A percentile compares a stretch with the other conserved stretches of the same genome.
These are phyloP conservation scores for Ramaria sp. DNA, from an alignment of 768 basidiomycete species.

Conservation along the genomic window DNA sequence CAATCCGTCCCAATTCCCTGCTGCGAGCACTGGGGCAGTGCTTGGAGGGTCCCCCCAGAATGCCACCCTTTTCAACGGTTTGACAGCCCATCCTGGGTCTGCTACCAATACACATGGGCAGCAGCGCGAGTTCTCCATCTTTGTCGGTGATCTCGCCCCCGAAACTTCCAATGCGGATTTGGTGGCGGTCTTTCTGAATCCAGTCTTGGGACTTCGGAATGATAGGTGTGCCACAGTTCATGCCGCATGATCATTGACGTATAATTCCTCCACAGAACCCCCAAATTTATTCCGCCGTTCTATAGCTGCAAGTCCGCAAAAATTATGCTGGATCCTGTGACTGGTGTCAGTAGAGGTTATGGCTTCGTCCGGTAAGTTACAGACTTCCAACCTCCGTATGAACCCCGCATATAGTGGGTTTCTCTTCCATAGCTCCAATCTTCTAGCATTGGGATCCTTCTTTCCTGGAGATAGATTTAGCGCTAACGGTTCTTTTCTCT, in stretches of 20 bases:
- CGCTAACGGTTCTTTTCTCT: background rate
- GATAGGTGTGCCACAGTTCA: constrained; percentile 27
- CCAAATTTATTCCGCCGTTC: constrained; percentile 83
- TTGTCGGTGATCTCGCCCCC: constrained; percentile 87
- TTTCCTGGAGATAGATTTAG: too few species aligned
- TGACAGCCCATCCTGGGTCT: background rate
- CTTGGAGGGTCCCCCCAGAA: constrained; percentile 22
- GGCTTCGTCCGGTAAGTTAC: constrained; percentile 77
- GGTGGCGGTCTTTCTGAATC: constrained; percentile 88
- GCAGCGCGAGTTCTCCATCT: constrained; percentile 86
- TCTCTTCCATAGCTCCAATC: background rate
- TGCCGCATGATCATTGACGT: background rate
- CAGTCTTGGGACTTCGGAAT: constrained; percentile 72
- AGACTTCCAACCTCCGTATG: too few species aligned
- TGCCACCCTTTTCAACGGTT: background rate
- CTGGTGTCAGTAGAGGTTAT: constrained; percentile 82
- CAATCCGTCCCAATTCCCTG: constrained; percentile 1
- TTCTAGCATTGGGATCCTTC: background rate
- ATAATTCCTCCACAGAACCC: constrained; percentile 35
- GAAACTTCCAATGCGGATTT: constrained; percentile 93
- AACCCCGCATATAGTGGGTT: background rate
- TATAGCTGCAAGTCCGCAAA: constrained; percentile 90
- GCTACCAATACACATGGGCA: constrained; percentile 29
- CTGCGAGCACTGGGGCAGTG: constrained; percentile 24
- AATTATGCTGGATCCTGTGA: constrained; percentile 87